These are phyloP conservation scores for Bidens hawaiensis DNA, from an alignment of 140 eudicot species.

Conservation along the genomic window DNA sequence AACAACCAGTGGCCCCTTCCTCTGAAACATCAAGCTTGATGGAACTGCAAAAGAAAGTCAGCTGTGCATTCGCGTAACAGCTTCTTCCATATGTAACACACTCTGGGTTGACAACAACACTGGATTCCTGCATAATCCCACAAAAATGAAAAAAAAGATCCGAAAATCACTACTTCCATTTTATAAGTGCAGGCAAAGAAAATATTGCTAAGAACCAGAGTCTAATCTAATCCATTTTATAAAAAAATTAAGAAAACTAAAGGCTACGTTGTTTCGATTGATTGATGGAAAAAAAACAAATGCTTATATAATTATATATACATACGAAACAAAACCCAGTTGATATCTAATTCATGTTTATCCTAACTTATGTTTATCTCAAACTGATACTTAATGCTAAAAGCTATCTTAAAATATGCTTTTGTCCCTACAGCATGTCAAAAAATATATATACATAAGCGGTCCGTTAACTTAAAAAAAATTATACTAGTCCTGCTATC, in stretches of 20 bases:
- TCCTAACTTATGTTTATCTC: too few relatives aligned
- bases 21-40: slow-evolving; percentile 41
- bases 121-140: slow-evolving; percentile 40
- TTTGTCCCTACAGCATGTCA: neutral
- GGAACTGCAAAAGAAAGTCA: slow-evolving; percentile 39
- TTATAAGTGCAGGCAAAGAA: neutral
- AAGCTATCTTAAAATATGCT: too few relatives aligned
- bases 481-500: neutral
- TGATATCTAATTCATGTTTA: too few relatives aligned
- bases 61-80: slow-evolving; percentile 25
- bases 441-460: neutral
- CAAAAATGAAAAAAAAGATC: neutral
- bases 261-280: too few relatives aligned
- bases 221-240: neutral
- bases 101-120: slow-evolving; percentile 45
- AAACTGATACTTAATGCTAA: too few relatives aligned
- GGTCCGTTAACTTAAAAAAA: neutral
- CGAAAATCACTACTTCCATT: slow-evolving; percentile 9
- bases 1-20: slow-evolving; percentile 12
- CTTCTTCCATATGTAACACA: slow-evolving; percentile 22
- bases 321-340: too few relatives aligned
- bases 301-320: too few relatives aligned
- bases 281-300: too few relatives aligned
- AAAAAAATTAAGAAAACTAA: too few relatives aligned
- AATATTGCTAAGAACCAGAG: neutral